phyloP scores from a whole-genome alignment of 1,139 yeast genomes.

The Meyerozyma sp. region DNA sequence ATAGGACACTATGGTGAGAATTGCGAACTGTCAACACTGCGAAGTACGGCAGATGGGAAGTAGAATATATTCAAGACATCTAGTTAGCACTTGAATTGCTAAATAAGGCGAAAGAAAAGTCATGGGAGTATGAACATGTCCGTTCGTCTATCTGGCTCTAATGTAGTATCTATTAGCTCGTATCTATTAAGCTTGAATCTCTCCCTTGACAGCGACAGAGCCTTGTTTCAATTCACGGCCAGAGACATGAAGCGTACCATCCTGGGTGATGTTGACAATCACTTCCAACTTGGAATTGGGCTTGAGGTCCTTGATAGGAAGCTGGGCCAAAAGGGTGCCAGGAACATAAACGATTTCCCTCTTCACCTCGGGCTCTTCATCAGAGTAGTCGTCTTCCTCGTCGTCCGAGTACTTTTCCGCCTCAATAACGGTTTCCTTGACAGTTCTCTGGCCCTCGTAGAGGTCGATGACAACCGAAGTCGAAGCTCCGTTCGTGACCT shows the following conservation, averaged over 20 bases:
- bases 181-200: slow-evolving; percentile 15
- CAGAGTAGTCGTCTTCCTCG: slow-evolving; percentile 29
- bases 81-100: too few species aligned
- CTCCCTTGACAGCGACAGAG: slow-evolving; percentile 47
- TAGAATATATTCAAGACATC: too few species aligned
- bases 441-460: slow-evolving; percentile 78
- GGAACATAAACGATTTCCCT: slow-evolving; percentile 72
- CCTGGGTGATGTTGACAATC: slow-evolving; percentile 76
- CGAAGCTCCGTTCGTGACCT: slow-evolving; percentile 56
- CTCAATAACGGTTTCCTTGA: slow-evolving; percentile 74
- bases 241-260: slow-evolving; percentile 74
- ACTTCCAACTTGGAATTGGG: slow-evolving; percentile 72
- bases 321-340: slow-evolving; percentile 72
- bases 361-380: slow-evolving; percentile 66
- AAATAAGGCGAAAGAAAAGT: too few species aligned
- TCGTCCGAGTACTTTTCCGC: slow-evolving; percentile 46
- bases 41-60: background rate
- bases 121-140: too few species aligned
- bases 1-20: slow-evolving; percentile 1
- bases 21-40: background rate
- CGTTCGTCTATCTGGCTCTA: too few species aligned
- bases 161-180: background rate
- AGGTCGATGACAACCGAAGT: slow-evolving; percentile 65
- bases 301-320: slow-evolving; percentile 68
- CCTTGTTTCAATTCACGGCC: slow-evolving; percentile 82